Base-by-base conservation (phyloP, 78 protist species). In the Cavenderia fasciculata region DNA sequence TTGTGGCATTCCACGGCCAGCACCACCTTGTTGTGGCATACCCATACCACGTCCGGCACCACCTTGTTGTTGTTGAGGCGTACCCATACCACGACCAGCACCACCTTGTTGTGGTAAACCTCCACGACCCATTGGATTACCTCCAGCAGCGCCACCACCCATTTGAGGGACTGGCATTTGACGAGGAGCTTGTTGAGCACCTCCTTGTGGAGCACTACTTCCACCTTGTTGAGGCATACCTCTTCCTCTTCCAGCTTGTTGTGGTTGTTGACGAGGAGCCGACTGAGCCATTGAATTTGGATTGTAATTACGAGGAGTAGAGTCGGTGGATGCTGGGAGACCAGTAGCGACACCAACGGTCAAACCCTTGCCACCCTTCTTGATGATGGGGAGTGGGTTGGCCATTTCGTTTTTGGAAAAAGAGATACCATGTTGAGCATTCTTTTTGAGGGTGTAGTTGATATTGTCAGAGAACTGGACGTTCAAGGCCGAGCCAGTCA, bases 301-400 rank as follows among this genome's bases (percentile, higher is more conserved):
- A 69, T 88, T 75, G 44, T 74, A 91, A 40, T 85, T 85, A 43
- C 71, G 68, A 33, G 94, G 94, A 52, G 95, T 93, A 25, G 91
- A 77, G 62, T 93, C 95, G 8, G 95, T 93, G n/a, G 79, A 57
- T 11, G 62, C 51, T 18, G 77, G 82, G 7, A 93, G 38, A 56
- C 95, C 95, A 19, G 92, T 33, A 0, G 79, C 52, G n/a, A 93
- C 73, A 31, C 65, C 79, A 44, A 76, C 85, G n/a, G 54, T 40
- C 38, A 87, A 63, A 59, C 86, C 77, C 34, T 65, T 65, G 33
- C 94, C 89, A 61, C 91, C 87, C 66, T 90, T 90, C 72, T 90
- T 90, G 25, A 78, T 16, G 0, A 72, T 41, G 0, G 85, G 61
- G 25, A 57, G 19, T 49, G 74, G 85, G 38, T 56, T 38, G 21